Evolutionary conservation across 495 filamentous ascomycete genomes (phyloP).

Genomic region (Podospora australis): DNA sequence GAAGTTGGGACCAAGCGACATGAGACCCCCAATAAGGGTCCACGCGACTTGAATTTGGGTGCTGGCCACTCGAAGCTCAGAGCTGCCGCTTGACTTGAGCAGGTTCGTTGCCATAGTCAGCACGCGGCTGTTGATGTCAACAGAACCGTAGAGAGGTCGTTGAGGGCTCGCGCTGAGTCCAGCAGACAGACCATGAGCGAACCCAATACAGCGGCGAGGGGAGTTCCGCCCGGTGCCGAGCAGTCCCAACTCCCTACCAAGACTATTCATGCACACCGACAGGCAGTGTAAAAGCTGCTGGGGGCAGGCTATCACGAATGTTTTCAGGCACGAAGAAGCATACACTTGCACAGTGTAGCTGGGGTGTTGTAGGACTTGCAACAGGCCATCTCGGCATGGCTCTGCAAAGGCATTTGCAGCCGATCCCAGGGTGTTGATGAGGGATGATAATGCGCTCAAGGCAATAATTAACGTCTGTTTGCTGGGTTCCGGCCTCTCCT

Average conservation of each 20-base stretch:
- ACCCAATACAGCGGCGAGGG: slow-evolving; percentile 78
- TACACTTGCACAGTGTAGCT: slow-evolving; percentile 94
- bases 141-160: slow-evolving; percentile 87
- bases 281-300: slow-evolving; percentile 86
- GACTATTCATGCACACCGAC: slow-evolving; percentile 93
- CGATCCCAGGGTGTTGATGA: slow-evolving; percentile 76
- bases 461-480: slow-evolving; percentile 79
- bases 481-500: slow-evolving; percentile 82
- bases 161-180: slow-evolving; percentile 82
- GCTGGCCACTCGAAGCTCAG: slow-evolving; percentile 82
- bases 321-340: slow-evolving; percentile 75
- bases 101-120: slow-evolving; percentile 86
- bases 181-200: slow-evolving; percentile 88
- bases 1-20: slow-evolving; percentile 95
- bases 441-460: slow-evolving; percentile 69
- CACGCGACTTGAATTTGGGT: slow-evolving; percentile 97
- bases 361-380: slow-evolving; percentile 89
- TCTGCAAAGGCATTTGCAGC: slow-evolving; percentile 73
- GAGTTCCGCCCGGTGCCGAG: slow-evolving; percentile 71
- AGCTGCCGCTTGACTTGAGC: slow-evolving; percentile 86
- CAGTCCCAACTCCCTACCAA: slow-evolving; percentile 76
- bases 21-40: slow-evolving; percentile 93
- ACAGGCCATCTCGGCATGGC: slow-evolving; percentile 71
- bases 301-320: slow-evolving; percentile 82
- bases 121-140: slow-evolving; percentile 89